Conservation (phyloP, 2,329 filamentous ascomycete genomes). For the Plectosphaerella sp. region DNA sequence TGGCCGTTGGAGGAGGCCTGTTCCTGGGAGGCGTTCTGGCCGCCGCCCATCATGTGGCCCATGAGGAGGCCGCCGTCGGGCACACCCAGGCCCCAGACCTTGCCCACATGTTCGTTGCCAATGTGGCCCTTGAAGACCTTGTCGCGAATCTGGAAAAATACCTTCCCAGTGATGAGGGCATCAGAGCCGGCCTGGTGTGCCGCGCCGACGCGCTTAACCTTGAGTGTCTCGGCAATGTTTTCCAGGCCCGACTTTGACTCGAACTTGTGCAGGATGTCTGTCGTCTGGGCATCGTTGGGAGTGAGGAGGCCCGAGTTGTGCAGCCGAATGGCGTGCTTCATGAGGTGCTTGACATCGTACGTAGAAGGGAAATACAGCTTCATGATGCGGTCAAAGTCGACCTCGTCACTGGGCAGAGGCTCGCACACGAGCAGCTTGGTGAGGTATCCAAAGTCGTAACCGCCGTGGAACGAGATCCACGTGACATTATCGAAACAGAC, state of each 20-base stretch:
- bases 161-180: constrained; percentile 84
- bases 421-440: constrained; percentile 87
- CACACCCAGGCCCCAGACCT: constrained; percentile 88
- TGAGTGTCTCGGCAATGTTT: constrained; percentile 88
- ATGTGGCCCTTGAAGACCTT: constrained; percentile 83
- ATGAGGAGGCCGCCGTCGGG: constrained; percentile 50
- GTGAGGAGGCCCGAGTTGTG: constrained; percentile 60
- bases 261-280: constrained; percentile 76
- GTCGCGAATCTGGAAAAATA: constrained; percentile 90
- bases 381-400: constrained; percentile 83
- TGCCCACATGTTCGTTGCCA: constrained; percentile 76
- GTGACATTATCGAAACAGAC: constrained; percentile 83
- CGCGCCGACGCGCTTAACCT: constrained; percentile 80
- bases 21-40: constrained; percentile 27
- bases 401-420: constrained; percentile 81
- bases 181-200: constrained; percentile 94
- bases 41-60: constrained; percentile 24
- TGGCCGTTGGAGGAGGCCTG: constrained; percentile 26
- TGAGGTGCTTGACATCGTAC: constrained; percentile 95
- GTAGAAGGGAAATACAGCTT: constrained; percentile 90
- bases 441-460: constrained; percentile 96
- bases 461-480: constrained; percentile 97
- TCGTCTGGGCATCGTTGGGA: constrained; percentile 58
- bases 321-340: constrained; percentile 78
- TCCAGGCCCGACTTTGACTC: constrained; percentile 90